phyloP scores from a whole-genome alignment of 2,329 filamentous ascomycete species.

The Sporothrix protearum region DNA sequence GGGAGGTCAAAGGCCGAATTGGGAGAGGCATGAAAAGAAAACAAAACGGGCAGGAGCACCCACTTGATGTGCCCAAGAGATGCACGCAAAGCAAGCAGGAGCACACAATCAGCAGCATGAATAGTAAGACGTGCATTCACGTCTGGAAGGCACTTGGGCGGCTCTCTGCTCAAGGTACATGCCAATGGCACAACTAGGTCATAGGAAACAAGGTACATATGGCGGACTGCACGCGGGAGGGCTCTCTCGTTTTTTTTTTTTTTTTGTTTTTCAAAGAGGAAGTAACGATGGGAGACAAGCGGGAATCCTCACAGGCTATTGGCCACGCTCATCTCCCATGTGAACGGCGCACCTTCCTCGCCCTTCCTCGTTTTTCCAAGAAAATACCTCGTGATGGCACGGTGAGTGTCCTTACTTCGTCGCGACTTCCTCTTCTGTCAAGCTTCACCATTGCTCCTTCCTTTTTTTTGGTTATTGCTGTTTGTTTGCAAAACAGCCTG shows the following conservation, averaged over 20 bases:
- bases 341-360: background rate
- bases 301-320: too few relatives aligned
- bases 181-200: background rate
- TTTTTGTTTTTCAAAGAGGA: background rate
- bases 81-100: background rate
- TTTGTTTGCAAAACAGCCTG: background rate
- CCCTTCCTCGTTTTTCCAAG: background rate
- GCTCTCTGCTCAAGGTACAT: background rate
- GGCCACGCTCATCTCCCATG: background rate
- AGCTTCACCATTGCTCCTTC: background rate
- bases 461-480: background rate
- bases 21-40: background rate
- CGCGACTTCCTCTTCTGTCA: constrained; percentile 6
- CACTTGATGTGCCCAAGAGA: background rate
- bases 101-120: background rate
- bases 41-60: background rate
- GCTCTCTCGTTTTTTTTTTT: background rate
- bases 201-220: background rate
- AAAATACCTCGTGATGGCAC: background rate
- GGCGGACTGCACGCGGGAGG: too few relatives aligned
- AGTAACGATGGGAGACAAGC: background rate
- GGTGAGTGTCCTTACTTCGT: too few relatives aligned
- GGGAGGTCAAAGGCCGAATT: background rate
- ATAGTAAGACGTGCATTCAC: background rate
- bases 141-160: background rate